phyloP scores from a whole-genome alignment of 257 asterid genomes.

The Ehretia macrophylla region DNA sequence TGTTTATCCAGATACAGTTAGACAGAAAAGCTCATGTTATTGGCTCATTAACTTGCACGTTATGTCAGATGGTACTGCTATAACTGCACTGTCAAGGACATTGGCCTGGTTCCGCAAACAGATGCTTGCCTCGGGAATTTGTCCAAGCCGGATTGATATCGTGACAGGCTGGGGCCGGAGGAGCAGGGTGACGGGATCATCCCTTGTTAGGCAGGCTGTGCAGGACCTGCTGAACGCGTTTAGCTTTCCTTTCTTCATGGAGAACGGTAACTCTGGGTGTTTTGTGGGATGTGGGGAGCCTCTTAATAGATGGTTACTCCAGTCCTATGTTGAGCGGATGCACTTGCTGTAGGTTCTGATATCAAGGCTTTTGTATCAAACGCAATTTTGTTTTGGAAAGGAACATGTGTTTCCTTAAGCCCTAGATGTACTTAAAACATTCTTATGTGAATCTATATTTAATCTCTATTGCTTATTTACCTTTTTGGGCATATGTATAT shows the following conservation, averaged over 20 bases:
- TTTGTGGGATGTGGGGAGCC: constrained; percentile 92
- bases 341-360: constrained; percentile 60
- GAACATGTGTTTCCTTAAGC: not conserved
- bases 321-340: constrained; percentile 87
- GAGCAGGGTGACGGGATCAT: constrained; percentile 85
- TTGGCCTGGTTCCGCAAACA: constrained; percentile 85
- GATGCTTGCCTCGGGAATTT: constrained; percentile 56
- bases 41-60: constrained; percentile 96
- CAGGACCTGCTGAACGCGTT: constrained; percentile 62
- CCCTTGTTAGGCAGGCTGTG: constrained; percentile 79
- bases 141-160: constrained; percentile 76
- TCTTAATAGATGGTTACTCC: constrained; percentile 71
- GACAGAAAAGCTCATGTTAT: constrained; percentile 63
- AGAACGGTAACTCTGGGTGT: constrained; percentile 80
- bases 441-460: not conserved
- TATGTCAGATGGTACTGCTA: constrained; percentile 96
- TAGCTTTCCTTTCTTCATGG: constrained; percentile 64
- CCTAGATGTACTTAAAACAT: not conserved
- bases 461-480: too few species aligned
- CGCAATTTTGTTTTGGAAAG: constrained; percentile 22
- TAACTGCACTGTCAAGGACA: constrained; percentile 84
- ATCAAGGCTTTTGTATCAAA: constrained; percentile 1
- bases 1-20: constrained; percentile 84
- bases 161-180: constrained; percentile 96
- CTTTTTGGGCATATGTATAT: too few species aligned